Evolutionary conservation across 257 asterid genomes (phyloP), one percentile per base, ranked within the genome.

Genomic region (Penstemon newberryi): DNA sequence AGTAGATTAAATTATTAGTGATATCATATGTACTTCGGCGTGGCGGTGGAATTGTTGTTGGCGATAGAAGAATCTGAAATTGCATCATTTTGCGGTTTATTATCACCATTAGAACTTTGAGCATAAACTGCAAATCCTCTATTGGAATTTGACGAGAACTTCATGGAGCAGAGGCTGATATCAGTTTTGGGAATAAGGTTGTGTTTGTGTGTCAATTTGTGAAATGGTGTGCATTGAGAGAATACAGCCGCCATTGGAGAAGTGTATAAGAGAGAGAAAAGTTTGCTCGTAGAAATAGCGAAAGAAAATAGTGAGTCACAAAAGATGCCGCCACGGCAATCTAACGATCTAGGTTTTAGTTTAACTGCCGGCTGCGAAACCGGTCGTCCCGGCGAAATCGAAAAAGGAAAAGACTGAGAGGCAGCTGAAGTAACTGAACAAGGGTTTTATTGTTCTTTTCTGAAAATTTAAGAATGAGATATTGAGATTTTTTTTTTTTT

Each of bases 241-340:
- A 80, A 77, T 42, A 77, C 73, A 37, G 85, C 84, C 78, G 90
- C 90, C 90, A 84, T 84, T 58, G 40, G 39, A 66, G 37, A 59
- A 36, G 10, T 0, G 67, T 3, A 67, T 57, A 56, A 5, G 25
- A 36, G 15, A 59, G n/a, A 37, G 5, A 38, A 15, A 59, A 59
- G 11, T 40, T 13, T 25, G 33, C 1, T 25, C 33, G 33, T 25
- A 25, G 33, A 25, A 25, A 25, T 25, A 25, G 33, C 33, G 33
- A 25, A 25, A 25, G 33, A 25, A 25, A 25, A 1, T 25, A 25
- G 33, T 25, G 33, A 2, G 33, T 25, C 33, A 25, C 33, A 25
- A 25, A 25, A 25, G 33, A 25, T 25, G 33, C 33, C 33, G 33
- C 33, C 33, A 25, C 33, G 33, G 1, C 33, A 1, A 25, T 25